Evolutionary conservation across 139 green algal species (phyloP), one percentile per base, ranked within the genome.

Genomic region (Pedinophyceae sp.): DNA sequence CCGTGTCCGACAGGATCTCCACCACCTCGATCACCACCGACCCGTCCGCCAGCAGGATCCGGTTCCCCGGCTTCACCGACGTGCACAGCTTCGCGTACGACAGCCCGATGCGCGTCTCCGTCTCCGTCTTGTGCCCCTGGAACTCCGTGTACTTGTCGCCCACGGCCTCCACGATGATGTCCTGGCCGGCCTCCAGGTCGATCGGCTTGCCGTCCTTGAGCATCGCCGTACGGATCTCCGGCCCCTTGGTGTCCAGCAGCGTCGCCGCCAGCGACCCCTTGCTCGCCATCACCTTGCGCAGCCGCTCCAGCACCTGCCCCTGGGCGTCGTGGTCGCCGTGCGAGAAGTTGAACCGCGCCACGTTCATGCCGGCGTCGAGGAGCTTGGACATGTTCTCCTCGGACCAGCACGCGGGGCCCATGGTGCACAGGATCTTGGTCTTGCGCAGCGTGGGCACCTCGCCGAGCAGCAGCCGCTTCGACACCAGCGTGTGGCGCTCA

Each of bases 331-430:
- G 81, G 16, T 60, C 67, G 27, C 81, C 81, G 58, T 90, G 81
- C 22, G 70, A 83, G 66, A 90, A 90, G 70, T 90, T 90, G 65
- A 90, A 84, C 24, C 81, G 71, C 5, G 75, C 75, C 29, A 90
- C 69, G 53, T 76, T 70, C 69, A 86, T 78, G 58, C 77, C 77
- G 2, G 70, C 67, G 19, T 76, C 64, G 39, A 86, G 41, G 50
- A 86, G 64, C n/a, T 54, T 39, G 15, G 29, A 60, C 29, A 87
- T 46, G 0, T 52, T 57, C 41, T 72, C 62, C 61, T 77, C 73
- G 10, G 18, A 61, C 66, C 78, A 74, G 51, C 69, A 82, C 19
- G 64, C 48, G 0, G 78, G 78, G 15, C 78, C 75, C 48, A 84
- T 61, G 2, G 78, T 84, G 69, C 78, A 87, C 30, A 84, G 54